phyloP scores from a whole-genome alignment of 2,329 filamentous ascomycete genomes.

The Penicillium sp. region DNA sequence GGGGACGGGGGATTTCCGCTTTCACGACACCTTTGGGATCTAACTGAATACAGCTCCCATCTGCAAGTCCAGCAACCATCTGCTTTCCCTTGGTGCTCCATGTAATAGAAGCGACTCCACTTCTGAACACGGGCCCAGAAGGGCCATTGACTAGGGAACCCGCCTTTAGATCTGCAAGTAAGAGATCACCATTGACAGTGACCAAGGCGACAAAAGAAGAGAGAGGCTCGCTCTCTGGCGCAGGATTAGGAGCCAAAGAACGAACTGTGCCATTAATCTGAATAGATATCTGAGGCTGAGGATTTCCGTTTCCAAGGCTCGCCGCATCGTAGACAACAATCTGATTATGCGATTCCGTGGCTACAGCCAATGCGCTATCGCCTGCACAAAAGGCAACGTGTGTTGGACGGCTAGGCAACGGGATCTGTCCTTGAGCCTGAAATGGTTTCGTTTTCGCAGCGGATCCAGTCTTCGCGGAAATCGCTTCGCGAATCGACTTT shows the following conservation, averaged over 20 bases:
- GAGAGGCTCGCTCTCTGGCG: conserved; percentile 47
- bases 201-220: conserved; percentile 75
- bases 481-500: conserved; percentile 71
- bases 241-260: conserved; percentile 75
- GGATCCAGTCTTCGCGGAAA: conserved; percentile 55
- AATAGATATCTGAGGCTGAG: conserved; percentile 69
- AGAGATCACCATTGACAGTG: conserved; percentile 72
- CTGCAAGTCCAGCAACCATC: conserved; percentile 75
- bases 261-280: conserved; percentile 72
- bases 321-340: conserved; percentile 78
- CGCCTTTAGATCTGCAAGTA: conserved; percentile 76
- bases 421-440: conserved; percentile 67
- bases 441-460: conserved; percentile 67
- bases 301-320: conserved; percentile 61
- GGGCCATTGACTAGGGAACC: conserved; percentile 54
- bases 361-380: conserved; percentile 77
- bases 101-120: conserved; percentile 74
- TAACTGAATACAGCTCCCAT: conserved; percentile 80
- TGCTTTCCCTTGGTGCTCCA: conserved; percentile 97
- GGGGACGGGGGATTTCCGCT: conserved; percentile 73
- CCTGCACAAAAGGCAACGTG: conserved; percentile 90
- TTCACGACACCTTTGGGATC: conserved; percentile 74
- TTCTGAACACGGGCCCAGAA: conserved; percentile 64
- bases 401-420: conserved; percentile 71
- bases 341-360: conserved; percentile 75